Evolutionary conservation across 2,329 filamentous ascomycete genomes (phyloP).

Genomic region (Thielaviopsis euricoi): DNA sequence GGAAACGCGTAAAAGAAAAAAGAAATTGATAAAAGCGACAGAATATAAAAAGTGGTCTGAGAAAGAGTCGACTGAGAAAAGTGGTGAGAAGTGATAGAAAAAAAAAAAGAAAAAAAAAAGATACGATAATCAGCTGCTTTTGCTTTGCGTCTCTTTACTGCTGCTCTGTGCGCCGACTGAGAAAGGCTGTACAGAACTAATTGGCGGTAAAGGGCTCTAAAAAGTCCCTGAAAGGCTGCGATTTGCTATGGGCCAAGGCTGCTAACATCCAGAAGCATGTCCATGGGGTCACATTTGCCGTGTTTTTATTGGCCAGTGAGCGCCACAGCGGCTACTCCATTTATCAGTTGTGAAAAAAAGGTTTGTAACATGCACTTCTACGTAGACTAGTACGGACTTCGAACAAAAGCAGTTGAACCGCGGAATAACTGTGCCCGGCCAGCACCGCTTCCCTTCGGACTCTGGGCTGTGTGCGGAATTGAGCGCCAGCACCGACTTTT

Average conservation of each 20-base stretch:
- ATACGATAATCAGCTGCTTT: background rate
- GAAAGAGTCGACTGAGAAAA: background rate
- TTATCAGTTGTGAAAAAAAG: background rate
- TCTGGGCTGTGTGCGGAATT: background rate
- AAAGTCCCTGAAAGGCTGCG: background rate
- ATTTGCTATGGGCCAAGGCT: background rate
- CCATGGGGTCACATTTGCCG: too few species aligned
- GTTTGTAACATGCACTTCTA: background rate
- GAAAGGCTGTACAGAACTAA: too few species aligned
- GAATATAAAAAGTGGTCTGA: background rate
- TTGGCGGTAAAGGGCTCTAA: too few species aligned
- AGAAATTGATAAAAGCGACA: background rate
- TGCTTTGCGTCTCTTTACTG: too few species aligned
- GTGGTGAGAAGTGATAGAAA: background rate
- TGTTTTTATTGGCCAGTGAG: background rate
- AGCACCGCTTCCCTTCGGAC: slow-evolving; percentile 3
- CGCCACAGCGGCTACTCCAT: background rate
- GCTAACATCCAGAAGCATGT: too few species aligned
- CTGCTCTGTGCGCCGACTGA: too few species aligned
- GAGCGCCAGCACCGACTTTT: background rate
- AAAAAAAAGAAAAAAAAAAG: background rate
- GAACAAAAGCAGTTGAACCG: background rate
- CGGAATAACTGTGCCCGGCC: background rate
- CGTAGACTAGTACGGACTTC: background rate
- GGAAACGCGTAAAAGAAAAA: background rate